These are phyloP conservation scores for Curvularia eragrostidis DNA, from an alignment of 2,329 filamentous ascomycete species.

Conservation along the genomic window DNA sequence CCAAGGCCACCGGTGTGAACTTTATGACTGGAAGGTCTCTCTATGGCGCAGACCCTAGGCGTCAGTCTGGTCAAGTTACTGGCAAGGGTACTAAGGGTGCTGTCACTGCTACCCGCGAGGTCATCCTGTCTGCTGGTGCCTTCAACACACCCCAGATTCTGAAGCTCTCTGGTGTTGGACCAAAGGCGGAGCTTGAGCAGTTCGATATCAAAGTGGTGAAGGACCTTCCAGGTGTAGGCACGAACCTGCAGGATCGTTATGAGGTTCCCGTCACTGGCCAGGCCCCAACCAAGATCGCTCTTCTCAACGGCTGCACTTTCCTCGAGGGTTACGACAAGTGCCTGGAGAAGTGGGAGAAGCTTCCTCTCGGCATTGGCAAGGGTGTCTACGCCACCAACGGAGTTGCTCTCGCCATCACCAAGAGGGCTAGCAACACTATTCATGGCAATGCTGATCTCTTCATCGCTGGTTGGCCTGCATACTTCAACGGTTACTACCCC, in stretches of 20 bases:
- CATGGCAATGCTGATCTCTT: constrained; percentile 60
- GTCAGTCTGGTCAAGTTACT: constrained; percentile 19
- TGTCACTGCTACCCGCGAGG: constrained; percentile 34
- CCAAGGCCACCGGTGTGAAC: constrained; percentile 55
- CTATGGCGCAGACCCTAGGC: constrained; percentile 50
- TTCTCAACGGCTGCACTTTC: constrained; percentile 52
- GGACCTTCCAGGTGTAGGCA: constrained; percentile 68
- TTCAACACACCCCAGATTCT: constrained; percentile 70
- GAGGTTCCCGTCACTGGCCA: constrained; percentile 56
- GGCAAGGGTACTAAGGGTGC: constrained; percentile 33
- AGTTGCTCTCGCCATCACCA: constrained; percentile 57
- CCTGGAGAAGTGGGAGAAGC: constrained; percentile 52
- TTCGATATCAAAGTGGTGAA: constrained; percentile 62
- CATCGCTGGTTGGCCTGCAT: constrained; percentile 61
- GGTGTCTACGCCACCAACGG: constrained; percentile 60
- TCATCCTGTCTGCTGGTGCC: constrained; percentile 54
- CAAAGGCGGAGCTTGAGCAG: constrained; percentile 58
- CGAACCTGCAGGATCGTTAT: constrained; percentile 69
- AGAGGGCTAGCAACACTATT: constrained; percentile 46
- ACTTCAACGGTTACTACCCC: constrained; percentile 62
- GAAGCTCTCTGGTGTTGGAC: constrained; percentile 68
- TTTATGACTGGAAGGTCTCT: constrained; percentile 50
- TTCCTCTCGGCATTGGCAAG: constrained; percentile 39
- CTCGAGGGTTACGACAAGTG: constrained; percentile 52
- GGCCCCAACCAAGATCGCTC: constrained; percentile 41